These are phyloP conservation scores for Cytidiella melzeri DNA, from an alignment of 768 basidiomycete species.

Conservation along the genomic window DNA sequence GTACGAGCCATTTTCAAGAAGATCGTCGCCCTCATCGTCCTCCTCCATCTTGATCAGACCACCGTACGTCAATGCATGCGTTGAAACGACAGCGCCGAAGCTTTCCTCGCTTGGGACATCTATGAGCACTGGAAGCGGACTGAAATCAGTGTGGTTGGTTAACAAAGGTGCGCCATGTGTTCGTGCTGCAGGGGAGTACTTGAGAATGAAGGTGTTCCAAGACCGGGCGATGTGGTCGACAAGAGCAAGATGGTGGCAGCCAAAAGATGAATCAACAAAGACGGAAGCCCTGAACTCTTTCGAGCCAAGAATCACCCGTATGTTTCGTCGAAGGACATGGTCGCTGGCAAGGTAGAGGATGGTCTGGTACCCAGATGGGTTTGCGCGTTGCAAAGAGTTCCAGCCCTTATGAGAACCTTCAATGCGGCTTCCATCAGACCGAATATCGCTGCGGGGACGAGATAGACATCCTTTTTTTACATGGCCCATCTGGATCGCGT, in stretches of 20 bases:
- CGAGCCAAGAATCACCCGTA: conserved; percentile 8
- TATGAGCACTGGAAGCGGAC: not conserved
- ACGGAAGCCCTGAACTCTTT: not conserved
- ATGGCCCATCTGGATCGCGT: conserved; percentile 23
- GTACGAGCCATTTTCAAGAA: not conserved
- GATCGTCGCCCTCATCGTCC: not conserved
- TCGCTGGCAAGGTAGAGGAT: conserved; percentile 15
- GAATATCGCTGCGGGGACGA: conserved; percentile 15
- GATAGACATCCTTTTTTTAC: conserved; percentile 23
- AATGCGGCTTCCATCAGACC: conserved; percentile 23
- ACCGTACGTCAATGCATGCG: not conserved
- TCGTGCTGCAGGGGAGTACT: not conserved
- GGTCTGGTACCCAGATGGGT: conserved; percentile 20
- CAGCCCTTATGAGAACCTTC: conserved; percentile 25
- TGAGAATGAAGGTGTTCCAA: conserved; percentile 11
- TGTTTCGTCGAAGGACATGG: conserved; percentile 20
- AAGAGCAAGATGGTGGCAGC: conserved; percentile 23
- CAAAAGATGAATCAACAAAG: conserved; percentile 13
- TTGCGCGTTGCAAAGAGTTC: conserved; percentile 18
- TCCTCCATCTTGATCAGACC: not conserved
- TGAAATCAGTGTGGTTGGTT: not conserved
- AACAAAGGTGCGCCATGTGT: not conserved
- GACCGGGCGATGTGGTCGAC: conserved; percentile 13
- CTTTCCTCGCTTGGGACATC: conserved; percentile 8
- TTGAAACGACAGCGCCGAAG: conserved; percentile 8